Base-by-base conservation (phyloP, 2,329 filamentous ascomycete genomes). In the Trichoderma atroviride region DNA sequence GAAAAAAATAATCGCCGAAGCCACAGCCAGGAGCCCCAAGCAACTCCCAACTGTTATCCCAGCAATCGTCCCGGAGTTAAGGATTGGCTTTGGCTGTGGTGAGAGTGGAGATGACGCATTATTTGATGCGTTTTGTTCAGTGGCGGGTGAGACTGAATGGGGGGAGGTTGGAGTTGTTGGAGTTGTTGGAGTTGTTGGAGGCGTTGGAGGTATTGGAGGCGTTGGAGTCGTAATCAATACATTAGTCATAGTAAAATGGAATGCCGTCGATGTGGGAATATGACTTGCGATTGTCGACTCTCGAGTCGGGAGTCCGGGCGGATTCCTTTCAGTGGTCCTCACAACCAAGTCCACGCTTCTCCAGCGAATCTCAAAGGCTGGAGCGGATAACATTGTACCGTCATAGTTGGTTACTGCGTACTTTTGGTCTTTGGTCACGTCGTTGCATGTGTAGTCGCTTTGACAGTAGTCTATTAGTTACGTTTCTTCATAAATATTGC, bases 291-390 rank as follows among this genome's bases (percentile, higher is more conserved):
- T 2, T 2, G 65, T 22, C 14, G 65, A 22, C 22, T 4, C 16
- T 14, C 24, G 22, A 35, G 70, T 65, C 7, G 40, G 40, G 7
- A 55, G 50, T 4, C 57, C 67, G 13, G 67, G 47, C 31, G 60
- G 56, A 43, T 24, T 13, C 5, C 24, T 29, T 24, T 55, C 37
- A 4, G 63, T 68, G 24, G 57, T 63, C 35, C 58, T 62, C 13
- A 52, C 50, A 0, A 68, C 60, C 1, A 75, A 58, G 43, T 76
- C 74, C 50, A 67, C 69, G 13, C 69, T 69, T 29, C 73, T 71
- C 76, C 76, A 77, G 5, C 76, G 73, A 52, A 77, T 75, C 62
- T 77, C 76, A 53, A 77, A 77, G 37, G 76, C 76, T 10, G 76
- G 76, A 10, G 73, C 76, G 10, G 74, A 76, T 2, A 75, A 65